A percentile compares a stretch with the other conserved stretches of the same genome.
Evolutionary conservation across 2,329 filamentous ascomycete genomes (phyloP).

Genomic region (Claviceps monticola): DNA sequence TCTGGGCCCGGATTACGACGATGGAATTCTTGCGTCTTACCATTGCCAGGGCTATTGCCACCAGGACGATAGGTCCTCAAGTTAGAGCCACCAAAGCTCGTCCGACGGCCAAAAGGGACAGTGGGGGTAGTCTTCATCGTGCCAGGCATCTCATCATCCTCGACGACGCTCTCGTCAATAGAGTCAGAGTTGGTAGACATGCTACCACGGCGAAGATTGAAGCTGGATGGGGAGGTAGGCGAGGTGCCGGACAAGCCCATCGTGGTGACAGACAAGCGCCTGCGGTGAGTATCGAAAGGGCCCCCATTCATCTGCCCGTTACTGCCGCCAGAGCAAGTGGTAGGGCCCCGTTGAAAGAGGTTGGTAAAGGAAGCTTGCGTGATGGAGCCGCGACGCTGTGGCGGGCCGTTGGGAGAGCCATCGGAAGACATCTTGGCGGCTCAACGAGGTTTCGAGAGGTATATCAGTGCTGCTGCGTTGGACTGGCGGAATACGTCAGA

Average conservation of each 20-base stretch:
- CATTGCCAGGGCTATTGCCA: constrained; percentile 46
- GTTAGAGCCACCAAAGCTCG: constrained; percentile 79
- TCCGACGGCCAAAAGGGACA: constrained; percentile 67
- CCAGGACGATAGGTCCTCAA: constrained; percentile 42
- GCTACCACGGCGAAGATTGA: constrained; percentile 48
- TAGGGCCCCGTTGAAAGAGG: constrained; percentile 45
- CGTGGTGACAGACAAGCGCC: constrained; percentile 61
- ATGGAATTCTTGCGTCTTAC: constrained; percentile 37
- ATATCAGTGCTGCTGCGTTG: not conserved
- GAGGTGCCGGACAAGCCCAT: constrained; percentile 60
- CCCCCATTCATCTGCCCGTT: constrained; percentile 22
- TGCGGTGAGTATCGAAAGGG: constrained; percentile 42
- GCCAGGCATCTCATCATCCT: constrained; percentile 49
- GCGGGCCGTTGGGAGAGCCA: constrained; percentile 20
- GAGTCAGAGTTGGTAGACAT: constrained; percentile 55
- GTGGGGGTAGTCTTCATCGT: constrained; percentile 44
- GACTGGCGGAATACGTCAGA: constrained; percentile 4
- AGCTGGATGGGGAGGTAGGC: constrained; percentile 39
- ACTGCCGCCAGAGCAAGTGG: constrained; percentile 26
- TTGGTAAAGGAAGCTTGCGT: constrained; percentile 42
- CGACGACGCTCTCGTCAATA: constrained; percentile 59
- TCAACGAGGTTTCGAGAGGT: not conserved
- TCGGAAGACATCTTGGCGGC: constrained; percentile 20
- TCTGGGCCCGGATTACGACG: constrained; percentile 21
- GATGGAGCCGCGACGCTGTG: constrained; percentile 42